Evolutionary conservation across 2,329 filamentous ascomycete genomes (phyloP), one percentile per base, ranked within the genome.

Genomic region (Aspergillus tamarii): DNA sequence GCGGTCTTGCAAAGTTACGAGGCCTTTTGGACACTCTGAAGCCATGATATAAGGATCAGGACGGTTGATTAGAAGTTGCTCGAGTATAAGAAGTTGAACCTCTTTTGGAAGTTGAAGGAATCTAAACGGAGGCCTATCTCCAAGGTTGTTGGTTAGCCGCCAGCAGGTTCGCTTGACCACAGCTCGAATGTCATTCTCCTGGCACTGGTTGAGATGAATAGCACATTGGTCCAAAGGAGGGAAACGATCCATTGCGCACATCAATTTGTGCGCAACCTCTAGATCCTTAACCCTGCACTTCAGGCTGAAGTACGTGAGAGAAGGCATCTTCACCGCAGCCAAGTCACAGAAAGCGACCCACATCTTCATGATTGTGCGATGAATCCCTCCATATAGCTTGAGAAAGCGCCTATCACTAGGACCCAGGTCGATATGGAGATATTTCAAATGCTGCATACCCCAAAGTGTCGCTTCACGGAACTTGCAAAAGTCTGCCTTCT

Each of bases 71-170:
- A 74, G 55, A 10, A 69, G 43, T 26, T 65, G 28, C 21, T 71
- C 66, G 16, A 73, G 64, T 21, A 72, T 59, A 59, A 73, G 65
- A n/a, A 68, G 60, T 50, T 75, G 73, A 3, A 75, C 53, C 59
- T 75, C 73, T 43, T 69, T 69, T 10, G 73, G 73, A 10, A 75
- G 67, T 28, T 62, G 52, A 28, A 62, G 59, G 50, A 70, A 75
- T 4, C 61, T 66, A 56, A 74, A 75, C 0, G 64, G 21, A 14
- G 57, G 54, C n/a, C 41, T 61, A 9, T 59, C 28, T 16, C 21
- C 46, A 28, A 67, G 53, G 14, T 64, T 66, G 16, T 59, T 57
- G 10, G 67, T 71, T 58, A 70, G 36, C 26, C 66, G 60, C 63
- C 61, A 65, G 4, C 66, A 66, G 26, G 65, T 62, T 23, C 65